Evolutionary conservation across 192 early-diverging fungal species (phyloP).

Genomic region (Jimgerdemannia flammicorona): DNA sequence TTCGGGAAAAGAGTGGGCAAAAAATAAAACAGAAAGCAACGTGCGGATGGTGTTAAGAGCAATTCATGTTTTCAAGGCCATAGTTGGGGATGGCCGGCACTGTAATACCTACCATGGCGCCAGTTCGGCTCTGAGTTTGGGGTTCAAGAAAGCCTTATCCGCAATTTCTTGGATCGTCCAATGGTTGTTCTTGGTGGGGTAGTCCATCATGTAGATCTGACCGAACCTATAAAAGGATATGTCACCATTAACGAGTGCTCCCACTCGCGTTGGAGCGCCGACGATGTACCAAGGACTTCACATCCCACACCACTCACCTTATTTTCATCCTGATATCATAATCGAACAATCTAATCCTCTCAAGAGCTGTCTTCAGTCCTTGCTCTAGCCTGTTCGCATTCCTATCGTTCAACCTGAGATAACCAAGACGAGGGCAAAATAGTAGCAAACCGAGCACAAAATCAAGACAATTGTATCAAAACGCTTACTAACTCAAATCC

Average conservation of each 20-base stretch:
- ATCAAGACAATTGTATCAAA: no score
- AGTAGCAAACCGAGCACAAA: no score
- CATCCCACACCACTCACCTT: no score
- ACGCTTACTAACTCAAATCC: no score
- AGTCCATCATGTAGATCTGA: conserved; percentile 31
- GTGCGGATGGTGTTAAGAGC: not conserved
- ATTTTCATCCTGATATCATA: no score
- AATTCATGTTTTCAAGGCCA: not conserved
- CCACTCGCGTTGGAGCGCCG: no score
- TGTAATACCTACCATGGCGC: conserved; percentile 24
- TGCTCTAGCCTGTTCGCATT: no score
- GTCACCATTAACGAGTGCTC: conserved; percentile 5
- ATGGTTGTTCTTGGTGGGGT: conserved; percentile 16
- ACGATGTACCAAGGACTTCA: no score
- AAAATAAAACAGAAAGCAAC: not conserved
- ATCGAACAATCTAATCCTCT: no score
- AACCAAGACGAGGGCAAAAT: no score
- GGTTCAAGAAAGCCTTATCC: conserved; percentile 20
- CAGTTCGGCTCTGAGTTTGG: conserved; percentile 22
- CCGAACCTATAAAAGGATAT: conserved; percentile 27
- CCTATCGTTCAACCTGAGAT: no score
- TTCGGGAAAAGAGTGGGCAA: not conserved
- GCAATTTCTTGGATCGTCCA: conserved; percentile 17
- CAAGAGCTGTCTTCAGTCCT: no score
- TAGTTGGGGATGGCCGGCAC: not conserved